Percentiles rank a stretch among this genome's conserved stretches.
phyloP scores from a whole-genome alignment of 106 monocot genomes.

The Chionographis japonica region DNA sequence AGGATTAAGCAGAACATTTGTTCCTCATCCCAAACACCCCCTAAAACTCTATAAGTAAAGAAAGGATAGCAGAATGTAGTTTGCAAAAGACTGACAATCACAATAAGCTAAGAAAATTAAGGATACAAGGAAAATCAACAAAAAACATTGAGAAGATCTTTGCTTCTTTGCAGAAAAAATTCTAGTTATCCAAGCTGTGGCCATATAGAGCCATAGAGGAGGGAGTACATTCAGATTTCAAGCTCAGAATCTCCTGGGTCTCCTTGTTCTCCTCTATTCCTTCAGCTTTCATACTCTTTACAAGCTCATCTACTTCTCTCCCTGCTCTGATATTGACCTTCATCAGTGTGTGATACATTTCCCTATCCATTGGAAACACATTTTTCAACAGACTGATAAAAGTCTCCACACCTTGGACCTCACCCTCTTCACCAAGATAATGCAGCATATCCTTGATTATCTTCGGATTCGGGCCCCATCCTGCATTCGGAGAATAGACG shows the following conservation, averaged over 20 bases:
- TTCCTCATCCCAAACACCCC: too few species aligned
- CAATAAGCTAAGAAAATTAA: too few species aligned
- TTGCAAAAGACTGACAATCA: too few species aligned
- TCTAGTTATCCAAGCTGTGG: too few species aligned
- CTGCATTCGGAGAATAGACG: constrained; percentile 32
- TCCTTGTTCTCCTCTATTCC: constrained; percentile 33
- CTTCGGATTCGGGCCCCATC: constrained; percentile 48
- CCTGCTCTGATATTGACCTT: constrained; percentile 47
- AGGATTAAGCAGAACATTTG: too few species aligned
- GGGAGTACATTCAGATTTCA: not conserved
- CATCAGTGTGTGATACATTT: constrained; percentile 62
- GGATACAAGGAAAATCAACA: too few species aligned
- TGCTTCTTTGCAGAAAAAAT: too few species aligned
- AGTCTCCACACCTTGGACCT: constrained; percentile 24
- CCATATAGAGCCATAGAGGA: not conserved
- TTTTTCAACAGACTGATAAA: constrained; percentile 56
- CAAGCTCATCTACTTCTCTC: constrained; percentile 28
- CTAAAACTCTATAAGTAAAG: too few species aligned
- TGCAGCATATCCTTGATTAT: constrained; percentile 32
- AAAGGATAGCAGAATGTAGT: too few species aligned
- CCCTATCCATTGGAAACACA: constrained; percentile 29
- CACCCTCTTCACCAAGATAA: constrained; percentile 49
- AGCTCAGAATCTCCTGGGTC: constrained; percentile 21
- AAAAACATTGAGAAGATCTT: too few species aligned
- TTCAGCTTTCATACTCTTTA: constrained; percentile 47